Evolutionary conservation across 495 filamentous ascomycete genomes (phyloP).

Genomic region (Xeromyces bisporus): DNA sequence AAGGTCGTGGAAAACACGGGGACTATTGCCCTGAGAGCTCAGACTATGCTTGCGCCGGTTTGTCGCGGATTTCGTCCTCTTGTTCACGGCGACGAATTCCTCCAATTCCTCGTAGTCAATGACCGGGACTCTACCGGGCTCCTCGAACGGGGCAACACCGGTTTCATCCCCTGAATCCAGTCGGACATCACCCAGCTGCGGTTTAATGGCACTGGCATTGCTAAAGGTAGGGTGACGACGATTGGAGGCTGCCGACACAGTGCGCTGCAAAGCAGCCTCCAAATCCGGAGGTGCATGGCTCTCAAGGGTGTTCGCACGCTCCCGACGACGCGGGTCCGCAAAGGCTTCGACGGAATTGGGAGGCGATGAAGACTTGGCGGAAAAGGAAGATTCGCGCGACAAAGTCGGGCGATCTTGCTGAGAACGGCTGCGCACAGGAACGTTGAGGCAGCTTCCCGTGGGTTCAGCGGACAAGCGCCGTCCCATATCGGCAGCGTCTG

Average conservation of each 20-base stretch:
- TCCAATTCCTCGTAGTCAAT: slow-evolving; percentile 87
- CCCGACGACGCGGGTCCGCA: slow-evolving; percentile 55
- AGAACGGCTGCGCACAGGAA: slow-evolving; percentile 22
- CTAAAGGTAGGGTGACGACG: slow-evolving; percentile 43
- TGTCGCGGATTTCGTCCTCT: slow-evolving; percentile 20
- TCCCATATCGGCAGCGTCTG: slow-evolving; percentile 24
- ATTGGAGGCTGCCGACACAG: slow-evolving; percentile 51
- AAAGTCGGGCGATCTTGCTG: slow-evolving; percentile 27
- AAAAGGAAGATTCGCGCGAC: slow-evolving; percentile 38
- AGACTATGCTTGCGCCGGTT: slow-evolving; percentile 33
- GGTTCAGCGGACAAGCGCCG: slow-evolving; percentile 26
- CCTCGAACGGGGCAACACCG: slow-evolving; percentile 52
- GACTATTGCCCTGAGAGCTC: slow-evolving; percentile 30
- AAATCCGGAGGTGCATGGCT: slow-evolving; percentile 40
- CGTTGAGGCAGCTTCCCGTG: slow-evolving; percentile 18
- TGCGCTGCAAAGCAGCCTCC: slow-evolving; percentile 49
- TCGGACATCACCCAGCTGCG: slow-evolving; percentile 27
- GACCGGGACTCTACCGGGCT: slow-evolving; percentile 35
- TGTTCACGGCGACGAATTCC: slow-evolving; percentile 56
- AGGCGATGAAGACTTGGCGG: slow-evolving; percentile 60
- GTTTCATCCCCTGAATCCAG: slow-evolving; percentile 54
- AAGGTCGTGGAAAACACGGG: slow-evolving; percentile 49
- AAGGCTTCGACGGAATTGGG: slow-evolving; percentile 97
- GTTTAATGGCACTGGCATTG: slow-evolving; percentile 35
- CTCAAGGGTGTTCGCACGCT: slow-evolving; percentile 46